These are phyloP conservation scores for Chalaropsis ovoidea DNA, from an alignment of 2,329 filamentous ascomycete genomes.

Conservation along the genomic window DNA sequence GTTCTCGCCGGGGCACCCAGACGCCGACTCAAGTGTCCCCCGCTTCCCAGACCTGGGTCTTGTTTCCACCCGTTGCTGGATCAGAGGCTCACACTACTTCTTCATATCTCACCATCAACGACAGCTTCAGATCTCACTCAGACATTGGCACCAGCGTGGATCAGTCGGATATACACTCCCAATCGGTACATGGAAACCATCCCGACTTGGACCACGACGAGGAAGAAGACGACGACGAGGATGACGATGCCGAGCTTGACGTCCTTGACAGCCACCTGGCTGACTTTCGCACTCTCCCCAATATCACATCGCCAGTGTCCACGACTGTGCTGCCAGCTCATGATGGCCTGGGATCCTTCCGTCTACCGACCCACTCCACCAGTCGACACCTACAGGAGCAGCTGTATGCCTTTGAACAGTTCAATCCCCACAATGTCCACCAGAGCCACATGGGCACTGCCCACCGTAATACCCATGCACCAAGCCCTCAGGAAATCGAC, in stretches of 20 bases:
- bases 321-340: conserved; percentile 75
- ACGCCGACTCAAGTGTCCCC: conserved; percentile 21
- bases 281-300: conserved; percentile 62
- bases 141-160: conserved; percentile 15
- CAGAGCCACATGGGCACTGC: conserved; percentile 42
- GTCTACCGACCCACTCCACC: conserved; percentile 47
- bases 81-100: conserved; percentile 31
- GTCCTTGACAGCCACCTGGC: conserved; percentile 86
- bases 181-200: conserved; percentile 12
- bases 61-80: conserved; percentile 71
- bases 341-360: conserved; percentile 83
- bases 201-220: conserved; percentile 28
- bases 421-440: conserved; percentile 58
- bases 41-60: conserved; percentile 64
- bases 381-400: conserved; percentile 62
- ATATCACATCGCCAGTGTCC: conserved; percentile 35
- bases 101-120: conserved; percentile 24
- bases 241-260: conserved; percentile 74
- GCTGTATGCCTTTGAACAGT: conserved; percentile 78
- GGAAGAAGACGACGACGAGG: conserved; percentile 33
- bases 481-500: conserved; percentile 40
- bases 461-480: conserved; percentile 34
- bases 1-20: conserved; percentile 16
- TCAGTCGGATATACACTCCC: conserved; percentile 26
- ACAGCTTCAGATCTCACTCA: conserved; percentile 21